These are phyloP conservation scores for Suillus bovinus DNA, from an alignment of 768 basidiomycete genomes.

Conservation along the genomic window DNA sequence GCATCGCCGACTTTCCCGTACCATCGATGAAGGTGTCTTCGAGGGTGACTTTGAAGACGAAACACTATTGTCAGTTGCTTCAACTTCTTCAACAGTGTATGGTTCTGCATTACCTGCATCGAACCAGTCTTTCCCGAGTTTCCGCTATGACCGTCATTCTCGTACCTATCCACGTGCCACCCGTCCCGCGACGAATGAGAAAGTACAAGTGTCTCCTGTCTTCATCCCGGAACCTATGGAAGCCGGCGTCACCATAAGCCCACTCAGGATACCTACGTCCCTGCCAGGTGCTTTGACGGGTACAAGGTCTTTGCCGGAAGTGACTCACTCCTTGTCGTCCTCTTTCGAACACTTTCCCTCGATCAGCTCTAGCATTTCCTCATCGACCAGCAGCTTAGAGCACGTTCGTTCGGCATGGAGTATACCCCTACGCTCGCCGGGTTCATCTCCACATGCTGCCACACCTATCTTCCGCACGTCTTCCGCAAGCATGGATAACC, in stretches of 20 bases:
- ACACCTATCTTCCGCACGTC: constrained; percentile 17
- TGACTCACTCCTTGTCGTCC: constrained; percentile 14
- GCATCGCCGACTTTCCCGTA: constrained; percentile 14
- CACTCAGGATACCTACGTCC: constrained; percentile 17
- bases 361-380: constrained; percentile 31
- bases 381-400: constrained; percentile 20
- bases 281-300: constrained; percentile 10
- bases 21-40: constrained; percentile 56
- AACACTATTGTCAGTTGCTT: constrained; percentile 22
- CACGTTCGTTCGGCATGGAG: constrained; percentile 39
- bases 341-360: constrained; percentile 36
- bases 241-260: constrained; percentile 43
- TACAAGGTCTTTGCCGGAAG: constrained; percentile 13
- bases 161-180: constrained; percentile 32
- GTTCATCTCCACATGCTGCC: constrained; percentile 19
- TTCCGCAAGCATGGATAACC: constrained; percentile 15
- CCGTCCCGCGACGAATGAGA: constrained; percentile 41
- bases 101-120: constrained; percentile 11
- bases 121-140: constrained; percentile 20
- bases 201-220: constrained; percentile 57
- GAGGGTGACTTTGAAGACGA: constrained; percentile 53
- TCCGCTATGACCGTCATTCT: constrained; percentile 23
- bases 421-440: constrained; percentile 33
- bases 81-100: constrained; percentile 20
- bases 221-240: constrained; percentile 54